phyloP scores from a whole-genome alignment of 2,329 filamentous ascomycete genomes.

The Dactylellina haptotyla region DNA sequence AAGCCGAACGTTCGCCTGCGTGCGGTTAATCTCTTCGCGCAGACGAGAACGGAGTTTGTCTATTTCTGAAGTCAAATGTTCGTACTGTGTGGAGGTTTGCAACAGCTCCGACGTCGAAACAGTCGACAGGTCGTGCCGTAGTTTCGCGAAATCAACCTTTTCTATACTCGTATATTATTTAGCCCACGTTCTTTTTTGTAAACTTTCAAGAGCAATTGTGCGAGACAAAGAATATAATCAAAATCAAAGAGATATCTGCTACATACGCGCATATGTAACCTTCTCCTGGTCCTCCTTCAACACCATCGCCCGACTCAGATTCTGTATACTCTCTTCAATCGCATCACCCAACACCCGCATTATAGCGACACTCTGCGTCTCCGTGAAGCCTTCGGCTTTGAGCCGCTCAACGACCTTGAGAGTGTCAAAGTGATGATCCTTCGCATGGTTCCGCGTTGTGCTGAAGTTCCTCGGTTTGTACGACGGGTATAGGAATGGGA shows the following conservation, averaged over 20 bases:
- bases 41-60: constrained; percentile 90
- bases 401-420: constrained; percentile 94
- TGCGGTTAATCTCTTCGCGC: constrained; percentile 91
- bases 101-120: constrained; percentile 91
- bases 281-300: constrained; percentile 90
- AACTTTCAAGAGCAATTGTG: no score
- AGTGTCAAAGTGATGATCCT: constrained; percentile 97
- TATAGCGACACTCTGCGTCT: constrained; percentile 95
- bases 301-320: constrained; percentile 97
- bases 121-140: constrained; percentile 90
- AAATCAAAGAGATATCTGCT: no score
- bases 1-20: constrained; percentile 88
- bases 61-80: constrained; percentile 91
- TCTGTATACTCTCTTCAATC: constrained; percentile 97
- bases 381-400: constrained; percentile 90
- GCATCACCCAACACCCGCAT: constrained; percentile 97
- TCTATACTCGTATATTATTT: constrained; percentile 62
- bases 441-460: constrained; percentile 69
- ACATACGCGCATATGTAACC: constrained; percentile 72
- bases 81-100: constrained; percentile 87
- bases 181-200: no score
- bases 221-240: no score
- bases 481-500: constrained; percentile 34
- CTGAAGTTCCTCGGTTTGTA: constrained; percentile 69
- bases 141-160: constrained; percentile 97